Conservation (phyloP, 805 yeast species). For the Kazachstania taianensis region DNA sequence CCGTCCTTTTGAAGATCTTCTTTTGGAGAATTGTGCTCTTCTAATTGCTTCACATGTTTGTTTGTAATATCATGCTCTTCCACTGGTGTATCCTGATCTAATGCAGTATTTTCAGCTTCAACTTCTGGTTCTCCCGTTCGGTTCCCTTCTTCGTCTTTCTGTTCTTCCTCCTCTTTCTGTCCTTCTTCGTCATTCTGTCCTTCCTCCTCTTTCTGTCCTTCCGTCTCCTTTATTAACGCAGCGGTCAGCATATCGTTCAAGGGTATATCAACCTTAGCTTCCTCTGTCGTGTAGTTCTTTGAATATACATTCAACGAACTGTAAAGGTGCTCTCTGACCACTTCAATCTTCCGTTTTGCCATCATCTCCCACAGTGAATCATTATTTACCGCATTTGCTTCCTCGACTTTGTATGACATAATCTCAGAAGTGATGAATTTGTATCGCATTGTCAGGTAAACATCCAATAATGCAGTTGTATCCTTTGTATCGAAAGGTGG, state of each 20-base stretch:
- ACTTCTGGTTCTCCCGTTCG: no score
- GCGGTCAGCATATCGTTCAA: background rate
- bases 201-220: background rate
- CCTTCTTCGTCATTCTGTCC: no score
- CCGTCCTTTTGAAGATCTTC: no score
- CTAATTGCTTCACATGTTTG: no score
- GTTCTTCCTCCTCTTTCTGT: no score
- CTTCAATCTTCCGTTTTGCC: constrained; percentile 69
- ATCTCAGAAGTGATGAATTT: constrained; percentile 57
- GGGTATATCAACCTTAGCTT: constrained; percentile 10
- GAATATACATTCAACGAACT: constrained; percentile 21
- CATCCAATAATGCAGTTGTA: constrained; percentile 34
- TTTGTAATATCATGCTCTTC: no score
- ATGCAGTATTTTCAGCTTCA: background rate
- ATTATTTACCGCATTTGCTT: constrained; percentile 6
- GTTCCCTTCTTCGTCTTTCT: no score
- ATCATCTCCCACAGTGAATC: constrained; percentile 21
- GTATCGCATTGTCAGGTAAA: constrained; percentile 58
- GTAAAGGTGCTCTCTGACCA: constrained; percentile 57
- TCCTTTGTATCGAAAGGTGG: constrained; percentile 38
- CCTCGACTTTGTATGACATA: constrained; percentile 28
- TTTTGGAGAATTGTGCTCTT: no score
- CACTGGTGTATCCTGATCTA: background rate
- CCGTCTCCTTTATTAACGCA: background rate
- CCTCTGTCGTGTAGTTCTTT: constrained; percentile 12